These are phyloP conservation scores for Naganishia randhawae DNA, from an alignment of 768 basidiomycete genomes.

Conservation along the genomic window DNA sequence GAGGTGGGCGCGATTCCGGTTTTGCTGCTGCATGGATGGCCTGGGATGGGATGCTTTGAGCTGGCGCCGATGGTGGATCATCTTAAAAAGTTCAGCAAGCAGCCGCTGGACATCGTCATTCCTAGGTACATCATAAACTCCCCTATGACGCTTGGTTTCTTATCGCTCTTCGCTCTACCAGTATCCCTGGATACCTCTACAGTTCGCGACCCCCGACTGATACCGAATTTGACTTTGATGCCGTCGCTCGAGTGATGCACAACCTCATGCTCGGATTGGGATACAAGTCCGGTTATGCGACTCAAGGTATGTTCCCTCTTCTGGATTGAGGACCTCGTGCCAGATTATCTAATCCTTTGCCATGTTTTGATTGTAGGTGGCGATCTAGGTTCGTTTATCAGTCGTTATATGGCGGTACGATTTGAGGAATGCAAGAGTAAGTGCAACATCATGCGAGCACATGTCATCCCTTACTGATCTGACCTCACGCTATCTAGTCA, in stretches of 20 bases:
- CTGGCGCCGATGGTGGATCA: slow-evolving; percentile 32
- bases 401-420: slow-evolving; percentile 33
- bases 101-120: slow-evolving; percentile 33
- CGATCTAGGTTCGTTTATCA: slow-evolving; percentile 46
- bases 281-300: slow-evolving; percentile 37
- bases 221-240: slow-evolving; percentile 33
- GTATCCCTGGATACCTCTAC: slow-evolving; percentile 45
- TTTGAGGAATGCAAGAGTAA: slow-evolving; percentile 44
- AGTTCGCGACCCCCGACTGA: slow-evolving; percentile 41
- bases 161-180: background rate
- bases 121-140: slow-evolving; percentile 28
- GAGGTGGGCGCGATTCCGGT: slow-evolving; percentile 8
- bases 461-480: background rate
- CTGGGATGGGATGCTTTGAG: slow-evolving; percentile 32
- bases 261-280: slow-evolving; percentile 46
- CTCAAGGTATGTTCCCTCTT: slow-evolving; percentile 36
- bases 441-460: background rate
- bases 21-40: slow-evolving; percentile 26
- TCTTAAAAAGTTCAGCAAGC: slow-evolving; percentile 26
- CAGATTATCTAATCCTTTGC: background rate
- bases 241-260: slow-evolving; percentile 42
- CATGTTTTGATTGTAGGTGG: slow-evolving; percentile 25
- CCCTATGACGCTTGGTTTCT: too few species aligned
- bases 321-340: background rate
- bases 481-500: background rate